Evolutionary conservation across 805 yeast genomes (phyloP).

Genomic region (Pichia scutulata): DNA sequence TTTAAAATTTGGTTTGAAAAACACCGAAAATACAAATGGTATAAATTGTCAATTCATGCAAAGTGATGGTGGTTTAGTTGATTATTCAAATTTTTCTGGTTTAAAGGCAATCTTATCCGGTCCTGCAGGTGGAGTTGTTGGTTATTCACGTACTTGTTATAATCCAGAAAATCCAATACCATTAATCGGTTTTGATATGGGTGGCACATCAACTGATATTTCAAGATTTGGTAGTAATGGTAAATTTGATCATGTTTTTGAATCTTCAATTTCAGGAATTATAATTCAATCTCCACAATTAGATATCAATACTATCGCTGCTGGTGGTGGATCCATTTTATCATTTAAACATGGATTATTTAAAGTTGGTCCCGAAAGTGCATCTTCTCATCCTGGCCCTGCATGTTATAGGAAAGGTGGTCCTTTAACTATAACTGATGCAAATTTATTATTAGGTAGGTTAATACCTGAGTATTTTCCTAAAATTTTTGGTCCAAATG

Average conservation of each 20-base stretch:
- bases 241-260: constrained; percentile 68
- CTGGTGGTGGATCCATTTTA: constrained; percentile 74
- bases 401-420: constrained; percentile 83
- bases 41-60: constrained; percentile 81
- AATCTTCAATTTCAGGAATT: constrained; percentile 76
- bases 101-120: constrained; percentile 85
- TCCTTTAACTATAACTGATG: constrained; percentile 79
- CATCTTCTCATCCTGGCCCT: constrained; percentile 86
- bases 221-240: constrained; percentile 60
- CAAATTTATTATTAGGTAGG: constrained; percentile 66
- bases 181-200: constrained; percentile 80
- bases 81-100: constrained; percentile 78
- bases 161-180: constrained; percentile 48
- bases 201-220: constrained; percentile 86
- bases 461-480: constrained; percentile 72
- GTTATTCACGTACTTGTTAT: constrained; percentile 78
- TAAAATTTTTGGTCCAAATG: constrained; percentile 74
- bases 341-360: constrained; percentile 65
- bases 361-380: constrained; percentile 81
- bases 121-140: constrained; percentile 98
- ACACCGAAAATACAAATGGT: constrained; percentile 32
- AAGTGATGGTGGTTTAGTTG: constrained; percentile 91
- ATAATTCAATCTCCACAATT: constrained; percentile 80
- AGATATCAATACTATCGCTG: constrained; percentile 76
- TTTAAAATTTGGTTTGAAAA: constrained; percentile 42